Conservation (phyloP, 352 stramenopile genomes). For the Pythium utonaiense region DNA sequence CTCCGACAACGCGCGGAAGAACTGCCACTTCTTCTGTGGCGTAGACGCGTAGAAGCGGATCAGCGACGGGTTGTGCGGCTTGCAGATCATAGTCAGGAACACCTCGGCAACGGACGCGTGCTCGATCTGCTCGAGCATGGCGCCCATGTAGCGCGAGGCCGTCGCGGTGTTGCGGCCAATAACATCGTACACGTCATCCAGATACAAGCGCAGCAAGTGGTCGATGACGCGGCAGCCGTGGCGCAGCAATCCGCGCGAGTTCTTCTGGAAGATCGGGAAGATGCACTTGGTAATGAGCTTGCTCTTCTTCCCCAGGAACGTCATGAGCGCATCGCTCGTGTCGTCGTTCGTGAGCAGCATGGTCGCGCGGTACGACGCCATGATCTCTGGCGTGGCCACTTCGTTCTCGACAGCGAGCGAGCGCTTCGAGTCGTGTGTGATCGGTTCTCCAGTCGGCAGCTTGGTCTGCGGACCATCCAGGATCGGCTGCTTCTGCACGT, state of each 20-base stretch:
- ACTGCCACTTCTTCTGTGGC: slow-evolving; percentile 83
- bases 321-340: slow-evolving; percentile 68
- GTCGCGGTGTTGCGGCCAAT: slow-evolving; percentile 58
- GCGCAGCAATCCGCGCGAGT: slow-evolving; percentile 73
- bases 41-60: slow-evolving; percentile 67
- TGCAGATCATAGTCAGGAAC: slow-evolving; percentile 85
- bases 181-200: slow-evolving; percentile 88
- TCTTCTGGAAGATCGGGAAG: slow-evolving; percentile 73
- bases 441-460: slow-evolving; percentile 14
- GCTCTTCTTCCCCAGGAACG: slow-evolving; percentile 79
- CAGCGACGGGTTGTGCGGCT: slow-evolving; percentile 69
- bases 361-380: slow-evolving; percentile 80
- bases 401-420: slow-evolving; percentile 19
- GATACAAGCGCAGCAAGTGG: slow-evolving; percentile 76
- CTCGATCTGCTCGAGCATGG: slow-evolving; percentile 79
- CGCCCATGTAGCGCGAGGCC: slow-evolving; percentile 76
- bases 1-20: slow-evolving; percentile 83
- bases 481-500: slow-evolving; percentile 28
- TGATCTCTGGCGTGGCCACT: slow-evolving; percentile 57
- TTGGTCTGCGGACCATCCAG: slow-evolving; percentile 45
- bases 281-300: slow-evolving; percentile 74
- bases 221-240: slow-evolving; percentile 88
- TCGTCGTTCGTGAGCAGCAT: slow-evolving; percentile 90
- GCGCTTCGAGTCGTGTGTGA: background rate
- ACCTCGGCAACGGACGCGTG: slow-evolving; percentile 82